phyloP scores from a whole-genome alignment of 148 eudicot species.

The Chenopodium formosanum region DNA sequence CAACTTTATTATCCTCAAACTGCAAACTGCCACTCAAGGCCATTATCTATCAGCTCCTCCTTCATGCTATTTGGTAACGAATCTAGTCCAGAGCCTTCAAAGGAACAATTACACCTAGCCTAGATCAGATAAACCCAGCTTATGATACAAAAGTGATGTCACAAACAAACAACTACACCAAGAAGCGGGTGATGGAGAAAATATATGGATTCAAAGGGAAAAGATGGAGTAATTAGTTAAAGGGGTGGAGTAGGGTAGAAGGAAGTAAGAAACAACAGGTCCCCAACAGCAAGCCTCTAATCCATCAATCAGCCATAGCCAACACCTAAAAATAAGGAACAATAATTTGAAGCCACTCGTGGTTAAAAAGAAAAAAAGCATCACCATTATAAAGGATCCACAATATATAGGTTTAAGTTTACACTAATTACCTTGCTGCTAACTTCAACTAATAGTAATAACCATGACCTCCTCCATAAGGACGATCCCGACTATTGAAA shows the following conservation, averaged over 20 bases:
- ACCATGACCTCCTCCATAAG: conserved; percentile 71
- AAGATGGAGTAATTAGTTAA: conserved; percentile 7
- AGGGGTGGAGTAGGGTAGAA: conserved; percentile 16
- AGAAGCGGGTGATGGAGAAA: conserved; percentile 3
- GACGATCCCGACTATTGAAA: conserved; percentile 48
- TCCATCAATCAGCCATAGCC: conserved; percentile 22
- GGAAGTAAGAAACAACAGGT: conserved; percentile 14
- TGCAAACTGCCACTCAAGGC: conserved; percentile 27
- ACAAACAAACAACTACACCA: conserved; percentile 12
- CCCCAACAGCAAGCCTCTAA: conserved; percentile 20
- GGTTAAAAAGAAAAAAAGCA: neutral
- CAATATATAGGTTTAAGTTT: conserved; percentile 11
- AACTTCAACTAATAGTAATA: conserved; percentile 45
- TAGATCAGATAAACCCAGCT: conserved; percentile 18
- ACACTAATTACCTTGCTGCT: conserved; percentile 37
- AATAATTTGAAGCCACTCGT: conserved; percentile 7
- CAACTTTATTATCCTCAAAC: conserved; percentile 28
- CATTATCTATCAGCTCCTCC: conserved; percentile 29
- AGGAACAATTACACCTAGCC: conserved; percentile 17
- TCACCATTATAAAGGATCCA: neutral
- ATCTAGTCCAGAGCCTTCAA: conserved; percentile 24
- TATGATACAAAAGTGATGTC: conserved; percentile 8
- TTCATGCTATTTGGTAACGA: conserved; percentile 12
- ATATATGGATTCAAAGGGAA: neutral
- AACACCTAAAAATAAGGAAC: conserved; percentile 30